A percentile compares a stretch with the other conserved stretches of the same genome.
Evolutionary conservation across 2,329 filamentous ascomycete species (phyloP).

Genomic region (Sclerotiophoma versabilis): DNA sequence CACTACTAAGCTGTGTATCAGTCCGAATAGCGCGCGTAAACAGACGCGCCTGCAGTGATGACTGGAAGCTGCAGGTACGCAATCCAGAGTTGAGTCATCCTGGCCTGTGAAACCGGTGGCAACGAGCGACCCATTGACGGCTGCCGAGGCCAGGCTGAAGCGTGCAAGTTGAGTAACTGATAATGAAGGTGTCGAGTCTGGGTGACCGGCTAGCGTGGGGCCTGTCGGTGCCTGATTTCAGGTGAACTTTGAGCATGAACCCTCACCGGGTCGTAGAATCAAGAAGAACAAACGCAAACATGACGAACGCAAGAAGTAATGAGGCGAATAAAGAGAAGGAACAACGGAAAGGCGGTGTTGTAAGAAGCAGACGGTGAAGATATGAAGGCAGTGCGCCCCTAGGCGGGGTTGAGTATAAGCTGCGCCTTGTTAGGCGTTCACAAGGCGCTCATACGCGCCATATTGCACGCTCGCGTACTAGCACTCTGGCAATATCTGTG

Average conservation of each 20-base stretch:
- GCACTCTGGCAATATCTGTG: background rate
- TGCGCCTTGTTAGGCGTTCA: slow-evolving; percentile 11
- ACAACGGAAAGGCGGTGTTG: slow-evolving; percentile 6
- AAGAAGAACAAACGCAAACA: background rate
- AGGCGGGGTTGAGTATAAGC: slow-evolving; percentile 3
- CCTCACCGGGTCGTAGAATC: background rate
- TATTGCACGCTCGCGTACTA: background rate
- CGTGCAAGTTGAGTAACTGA: slow-evolving; percentile 2
- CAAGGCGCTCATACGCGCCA: background rate
- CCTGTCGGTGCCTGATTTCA: slow-evolving; percentile 9
- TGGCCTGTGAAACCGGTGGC: slow-evolving; percentile 5
- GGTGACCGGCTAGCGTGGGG: slow-evolving; percentile 14
- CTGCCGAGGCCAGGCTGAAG: slow-evolving; percentile 8
- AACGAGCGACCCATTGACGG: background rate
- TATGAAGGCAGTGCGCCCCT: slow-evolving; percentile 6
- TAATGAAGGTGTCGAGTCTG: slow-evolving; percentile 9
- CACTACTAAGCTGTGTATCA: slow-evolving; percentile 1
- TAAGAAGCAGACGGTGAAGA: slow-evolving; percentile 1
- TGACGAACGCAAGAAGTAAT: background rate
- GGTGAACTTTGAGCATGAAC: background rate
- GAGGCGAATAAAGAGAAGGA: background rate
- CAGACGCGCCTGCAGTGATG: too few species aligned
- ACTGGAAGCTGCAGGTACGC: slow-evolving; percentile 11
- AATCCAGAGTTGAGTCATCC: background rate
- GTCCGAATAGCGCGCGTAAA: background rate